phyloP scores from a whole-genome alignment of 2,329 filamentous ascomycete genomes.

The Harringtonia lauricola region DNA sequence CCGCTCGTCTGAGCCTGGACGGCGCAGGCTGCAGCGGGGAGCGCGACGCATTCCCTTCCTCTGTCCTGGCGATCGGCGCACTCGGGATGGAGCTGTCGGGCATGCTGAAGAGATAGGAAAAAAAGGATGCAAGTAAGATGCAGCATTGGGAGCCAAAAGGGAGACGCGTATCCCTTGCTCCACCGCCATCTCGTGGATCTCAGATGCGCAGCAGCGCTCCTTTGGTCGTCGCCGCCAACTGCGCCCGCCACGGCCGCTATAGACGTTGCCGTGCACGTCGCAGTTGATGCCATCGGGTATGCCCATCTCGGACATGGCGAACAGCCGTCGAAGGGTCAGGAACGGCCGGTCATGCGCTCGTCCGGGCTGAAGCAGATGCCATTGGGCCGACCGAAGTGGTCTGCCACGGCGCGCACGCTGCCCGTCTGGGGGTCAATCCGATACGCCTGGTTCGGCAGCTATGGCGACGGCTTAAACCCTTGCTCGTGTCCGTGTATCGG shows the following conservation, averaged over 20 bases:
- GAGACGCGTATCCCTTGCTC: too few relatives aligned
- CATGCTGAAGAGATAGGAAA: too few relatives aligned
- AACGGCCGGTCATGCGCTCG: slow-evolving; percentile 25
- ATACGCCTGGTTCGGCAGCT: slow-evolving; percentile 36
- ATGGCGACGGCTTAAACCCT: slow-evolving; percentile 30
- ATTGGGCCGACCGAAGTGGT: slow-evolving; percentile 32
- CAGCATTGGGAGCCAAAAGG: too few relatives aligned
- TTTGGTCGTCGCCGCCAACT: slow-evolving; percentile 1
- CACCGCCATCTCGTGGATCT: too few relatives aligned
- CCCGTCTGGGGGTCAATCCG: slow-evolving; percentile 28
- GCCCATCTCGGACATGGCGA: slow-evolving; percentile 35
- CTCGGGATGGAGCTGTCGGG: too few relatives aligned
- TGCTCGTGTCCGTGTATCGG: slow-evolving; percentile 30
- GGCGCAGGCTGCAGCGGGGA: too few relatives aligned
- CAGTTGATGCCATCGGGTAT: slow-evolving; percentile 32
- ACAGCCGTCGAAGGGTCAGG: slow-evolving; percentile 36
- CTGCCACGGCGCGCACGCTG: slow-evolving; percentile 33
- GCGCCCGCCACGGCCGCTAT: slow-evolving; percentile 28
- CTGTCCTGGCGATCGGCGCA: too few relatives aligned
- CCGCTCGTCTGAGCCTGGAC: too few relatives aligned
- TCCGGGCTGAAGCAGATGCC: slow-evolving; percentile 28
- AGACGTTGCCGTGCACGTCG: slow-evolving; percentile 32
- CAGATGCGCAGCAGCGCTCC: slow-evolving; percentile 5
- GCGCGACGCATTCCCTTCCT: too few relatives aligned
- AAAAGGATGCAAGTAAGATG: too few relatives aligned